Evolutionary conservation across 345 rosid genomes (phyloP).

Genomic region (Pistacia integerrima): DNA sequence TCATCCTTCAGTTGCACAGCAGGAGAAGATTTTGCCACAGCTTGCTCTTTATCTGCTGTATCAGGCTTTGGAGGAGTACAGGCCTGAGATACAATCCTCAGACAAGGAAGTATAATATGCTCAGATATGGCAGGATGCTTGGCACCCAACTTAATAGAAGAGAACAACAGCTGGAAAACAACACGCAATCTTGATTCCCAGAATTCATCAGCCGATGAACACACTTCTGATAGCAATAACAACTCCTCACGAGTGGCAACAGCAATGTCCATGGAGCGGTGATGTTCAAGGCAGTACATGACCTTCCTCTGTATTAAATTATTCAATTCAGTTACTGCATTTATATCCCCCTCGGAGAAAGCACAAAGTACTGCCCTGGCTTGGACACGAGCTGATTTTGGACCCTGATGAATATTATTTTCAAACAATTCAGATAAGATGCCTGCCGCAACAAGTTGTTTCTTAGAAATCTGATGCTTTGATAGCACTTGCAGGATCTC

Average conservation of each 20-base stretch:
- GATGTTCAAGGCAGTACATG: slow-evolving; percentile 97
- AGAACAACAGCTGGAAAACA: slow-evolving; percentile 89
- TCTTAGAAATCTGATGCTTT: slow-evolving; percentile 73
- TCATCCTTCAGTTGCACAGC: slow-evolving; percentile 64
- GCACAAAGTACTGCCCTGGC: slow-evolving; percentile 95
- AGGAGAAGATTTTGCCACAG: slow-evolving; percentile 49
- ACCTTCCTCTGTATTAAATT: slow-evolving; percentile 91
- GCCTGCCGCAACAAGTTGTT: slow-evolving; percentile 91
- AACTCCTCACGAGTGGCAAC: slow-evolving; percentile 91
- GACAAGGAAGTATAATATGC: slow-evolving; percentile 95
- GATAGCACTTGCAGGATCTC: slow-evolving; percentile 86
- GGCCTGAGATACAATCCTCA: slow-evolving; percentile 90
- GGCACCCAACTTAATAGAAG: slow-evolving; percentile 94
- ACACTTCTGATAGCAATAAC: slow-evolving; percentile 92
- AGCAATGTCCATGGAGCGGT: slow-evolving; percentile 97
- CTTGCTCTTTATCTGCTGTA: slow-evolving; percentile 76
- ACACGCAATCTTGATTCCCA: slow-evolving; percentile 97
- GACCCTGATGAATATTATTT: slow-evolving; percentile 97
- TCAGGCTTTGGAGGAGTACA: slow-evolving; percentile 99
- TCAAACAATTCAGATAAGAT: slow-evolving; percentile 88
- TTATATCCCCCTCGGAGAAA: slow-evolving; percentile 87
- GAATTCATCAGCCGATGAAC: slow-evolving; percentile 92
- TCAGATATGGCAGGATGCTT: slow-evolving; percentile 99
- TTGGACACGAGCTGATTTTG: slow-evolving; percentile 85
- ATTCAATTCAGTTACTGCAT: slow-evolving; percentile 85